These are phyloP conservation scores for Cyclotella cryptica DNA, from an alignment of 108 stramenopile species.

Conservation along the genomic window DNA sequence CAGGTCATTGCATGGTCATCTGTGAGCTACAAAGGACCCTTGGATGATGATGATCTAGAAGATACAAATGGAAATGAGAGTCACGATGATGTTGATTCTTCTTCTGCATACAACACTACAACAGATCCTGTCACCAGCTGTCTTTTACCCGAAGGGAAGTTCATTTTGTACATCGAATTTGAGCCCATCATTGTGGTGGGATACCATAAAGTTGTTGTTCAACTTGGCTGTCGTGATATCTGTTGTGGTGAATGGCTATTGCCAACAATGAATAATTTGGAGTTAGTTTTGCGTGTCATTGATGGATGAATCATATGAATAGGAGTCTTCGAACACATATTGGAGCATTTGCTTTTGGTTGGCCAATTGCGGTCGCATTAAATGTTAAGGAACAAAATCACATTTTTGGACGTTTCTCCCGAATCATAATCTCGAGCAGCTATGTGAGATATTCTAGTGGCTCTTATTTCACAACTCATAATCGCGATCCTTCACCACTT, in stretches of 20 bases:
- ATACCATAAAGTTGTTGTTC: constrained; percentile 16
- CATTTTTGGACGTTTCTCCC: too few relatives aligned
- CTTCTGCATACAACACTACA: not conserved
- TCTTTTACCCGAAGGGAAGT: constrained; percentile 25
- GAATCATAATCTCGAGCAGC: too few relatives aligned
- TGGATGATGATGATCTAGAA: constrained; percentile 33
- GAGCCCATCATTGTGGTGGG: constrained; percentile 34
- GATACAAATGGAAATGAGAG: not conserved
- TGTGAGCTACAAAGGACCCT: constrained; percentile 18
- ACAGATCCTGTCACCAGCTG: constrained; percentile 10
- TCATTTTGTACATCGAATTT: constrained; percentile 25
- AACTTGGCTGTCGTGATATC: constrained; percentile 34
- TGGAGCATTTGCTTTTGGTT: too few relatives aligned
- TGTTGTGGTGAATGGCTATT: constrained; percentile 28
- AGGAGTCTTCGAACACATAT: too few relatives aligned
- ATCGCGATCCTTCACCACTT: too few relatives aligned
- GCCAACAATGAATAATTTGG: constrained; percentile 13
- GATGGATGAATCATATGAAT: not conserved
- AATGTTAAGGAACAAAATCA: too few relatives aligned
- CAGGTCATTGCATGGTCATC: constrained; percentile 29
- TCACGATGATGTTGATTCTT: not conserved
- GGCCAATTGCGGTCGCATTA: too few relatives aligned
- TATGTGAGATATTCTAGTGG: too few relatives aligned
- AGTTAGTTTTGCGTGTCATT: constrained; percentile 15
- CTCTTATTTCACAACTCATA: too few relatives aligned